Conservation (phyloP, 495 filamentous ascomycete species). For the Pseudotulostoma volvatum region DNA sequence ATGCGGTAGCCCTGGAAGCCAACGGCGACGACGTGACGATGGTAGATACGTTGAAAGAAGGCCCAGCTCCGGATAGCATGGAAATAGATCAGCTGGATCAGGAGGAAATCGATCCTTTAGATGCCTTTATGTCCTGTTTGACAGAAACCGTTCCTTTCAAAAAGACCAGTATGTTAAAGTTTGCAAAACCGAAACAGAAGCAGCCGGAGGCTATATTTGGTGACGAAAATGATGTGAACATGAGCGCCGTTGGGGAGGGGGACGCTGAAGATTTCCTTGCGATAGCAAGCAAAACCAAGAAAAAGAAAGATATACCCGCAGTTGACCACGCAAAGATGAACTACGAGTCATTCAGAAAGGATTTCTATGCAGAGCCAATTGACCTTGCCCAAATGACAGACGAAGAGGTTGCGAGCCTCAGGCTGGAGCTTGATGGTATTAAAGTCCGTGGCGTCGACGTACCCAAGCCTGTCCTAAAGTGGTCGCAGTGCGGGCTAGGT, state of each 20-base stretch:
- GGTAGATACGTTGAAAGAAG: constrained; percentile 32
- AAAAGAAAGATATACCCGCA: constrained; percentile 87
- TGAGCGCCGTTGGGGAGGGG: constrained; percentile 50
- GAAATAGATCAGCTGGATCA: constrained; percentile 31
- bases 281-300: constrained; percentile 69
- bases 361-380: constrained; percentile 81
- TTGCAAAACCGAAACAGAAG: constrained; percentile 32
- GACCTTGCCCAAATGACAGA: constrained; percentile 76
- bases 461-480: constrained; percentile 87
- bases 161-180: constrained; percentile 24
- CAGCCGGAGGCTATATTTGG: constrained; percentile 74
- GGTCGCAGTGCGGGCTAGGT: constrained; percentile 86
- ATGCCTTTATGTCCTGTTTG: constrained; percentile 87
- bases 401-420: constrained; percentile 64
- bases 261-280: constrained; percentile 74
- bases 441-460: constrained; percentile 76
- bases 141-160: constrained; percentile 33
- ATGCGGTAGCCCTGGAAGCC: constrained; percentile 7
- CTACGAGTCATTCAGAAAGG: constrained; percentile 75
- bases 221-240: constrained; percentile 64
- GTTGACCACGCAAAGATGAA: constrained; percentile 74
- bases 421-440: constrained; percentile 83
- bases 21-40: constrained; percentile 23
- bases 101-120: constrained; percentile 79
- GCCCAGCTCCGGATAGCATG: constrained; percentile 13